Evolutionary conservation across 2,329 filamentous ascomycete species (phyloP).

Genomic region (Cladosporium sp.): DNA sequence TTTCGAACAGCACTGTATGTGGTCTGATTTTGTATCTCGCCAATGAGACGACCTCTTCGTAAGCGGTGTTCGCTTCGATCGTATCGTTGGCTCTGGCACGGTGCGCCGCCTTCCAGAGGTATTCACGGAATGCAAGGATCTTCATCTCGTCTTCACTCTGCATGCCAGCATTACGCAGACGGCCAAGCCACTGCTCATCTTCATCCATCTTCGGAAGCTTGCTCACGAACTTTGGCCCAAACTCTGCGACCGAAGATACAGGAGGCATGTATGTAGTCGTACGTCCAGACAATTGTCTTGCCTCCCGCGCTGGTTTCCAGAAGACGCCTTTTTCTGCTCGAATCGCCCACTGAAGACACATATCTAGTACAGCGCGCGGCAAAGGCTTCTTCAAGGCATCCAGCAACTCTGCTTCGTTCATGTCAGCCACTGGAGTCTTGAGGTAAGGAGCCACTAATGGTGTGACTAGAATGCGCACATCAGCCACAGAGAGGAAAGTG

Average conservation of each 20-base stretch:
- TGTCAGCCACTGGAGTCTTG: slow-evolving; percentile 65
- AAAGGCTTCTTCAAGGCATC: slow-evolving; percentile 81
- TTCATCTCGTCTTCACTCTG: slow-evolving; percentile 82
- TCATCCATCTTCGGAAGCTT: slow-evolving; percentile 76
- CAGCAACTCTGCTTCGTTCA: slow-evolving; percentile 70
- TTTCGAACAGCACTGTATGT: slow-evolving; percentile 91
- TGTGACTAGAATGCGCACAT: slow-evolving; percentile 75
- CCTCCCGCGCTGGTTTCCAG: slow-evolving; percentile 73
- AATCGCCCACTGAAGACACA: slow-evolving; percentile 76
- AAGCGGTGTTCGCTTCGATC: slow-evolving; percentile 35
- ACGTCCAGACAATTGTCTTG: slow-evolving; percentile 60
- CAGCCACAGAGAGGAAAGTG: slow-evolving; percentile 70
- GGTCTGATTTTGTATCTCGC: slow-evolving; percentile 73
- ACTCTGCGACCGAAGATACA: slow-evolving; percentile 54
- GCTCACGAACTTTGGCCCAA: slow-evolving; percentile 55
- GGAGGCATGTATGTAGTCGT: slow-evolving; percentile 51
- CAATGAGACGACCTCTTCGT: slow-evolving; percentile 70
- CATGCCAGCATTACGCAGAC: slow-evolving; percentile 80
- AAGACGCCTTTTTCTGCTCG: slow-evolving; percentile 71
- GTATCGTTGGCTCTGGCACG: slow-evolving; percentile 60
- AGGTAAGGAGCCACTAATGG: slow-evolving; percentile 79
- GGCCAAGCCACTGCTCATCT: slow-evolving; percentile 87
- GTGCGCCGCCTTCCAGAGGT: slow-evolving; percentile 80
- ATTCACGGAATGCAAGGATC: slow-evolving; percentile 78
- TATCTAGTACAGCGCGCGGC: slow-evolving; percentile 74